These are phyloP conservation scores for Paraphaeosphaeria sporulosa DNA, from an alignment of 2,329 filamentous ascomycete genomes.

Conservation along the genomic window DNA sequence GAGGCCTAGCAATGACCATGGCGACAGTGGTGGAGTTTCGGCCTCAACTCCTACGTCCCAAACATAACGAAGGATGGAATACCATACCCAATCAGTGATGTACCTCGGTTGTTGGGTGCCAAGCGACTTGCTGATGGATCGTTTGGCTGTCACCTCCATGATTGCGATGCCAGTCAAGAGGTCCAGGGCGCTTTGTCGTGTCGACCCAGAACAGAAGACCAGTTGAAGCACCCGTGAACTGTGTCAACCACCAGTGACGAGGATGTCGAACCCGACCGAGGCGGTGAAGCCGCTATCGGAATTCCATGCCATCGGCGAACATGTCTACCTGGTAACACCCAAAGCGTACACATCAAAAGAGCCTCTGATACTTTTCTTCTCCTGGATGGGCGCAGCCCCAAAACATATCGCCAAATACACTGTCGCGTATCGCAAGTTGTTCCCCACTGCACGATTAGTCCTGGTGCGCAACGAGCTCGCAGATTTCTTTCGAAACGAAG, in stretches of 20 bases:
- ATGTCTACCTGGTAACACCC: slow-evolving; percentile 43
- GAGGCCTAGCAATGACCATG: background rate
- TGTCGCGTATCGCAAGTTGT: slow-evolving; percentile 37
- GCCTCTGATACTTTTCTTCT: slow-evolving; percentile 42
- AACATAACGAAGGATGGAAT: background rate
- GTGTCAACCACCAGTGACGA: background rate
- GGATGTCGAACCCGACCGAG: slow-evolving; percentile 1
- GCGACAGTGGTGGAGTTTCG: background rate
- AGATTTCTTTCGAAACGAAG: slow-evolving; percentile 39
- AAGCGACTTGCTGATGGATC: background rate
- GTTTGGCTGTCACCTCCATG: background rate
- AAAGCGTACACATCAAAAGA: slow-evolving; percentile 20
- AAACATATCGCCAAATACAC: slow-evolving; percentile 51
- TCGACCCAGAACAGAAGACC: background rate
- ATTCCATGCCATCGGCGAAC: slow-evolving; percentile 44
- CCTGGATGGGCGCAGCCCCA: slow-evolving; percentile 46
- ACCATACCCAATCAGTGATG: background rate
- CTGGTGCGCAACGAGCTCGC: slow-evolving; percentile 37
- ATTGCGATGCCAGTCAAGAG: background rate
- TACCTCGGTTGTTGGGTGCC: slow-evolving; percentile 11
- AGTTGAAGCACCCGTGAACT: background rate
- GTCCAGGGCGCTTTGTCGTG: background rate
- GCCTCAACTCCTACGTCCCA: background rate
- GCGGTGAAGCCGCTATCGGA: slow-evolving; percentile 34
- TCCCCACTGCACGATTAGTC: slow-evolving; percentile 41